A percentile compares a stretch with the other conserved stretches of the same genome.
These are phyloP conservation scores for Aspergillus viridinutans DNA, from an alignment of 2,329 filamentous ascomycete species.

Conservation along the genomic window DNA sequence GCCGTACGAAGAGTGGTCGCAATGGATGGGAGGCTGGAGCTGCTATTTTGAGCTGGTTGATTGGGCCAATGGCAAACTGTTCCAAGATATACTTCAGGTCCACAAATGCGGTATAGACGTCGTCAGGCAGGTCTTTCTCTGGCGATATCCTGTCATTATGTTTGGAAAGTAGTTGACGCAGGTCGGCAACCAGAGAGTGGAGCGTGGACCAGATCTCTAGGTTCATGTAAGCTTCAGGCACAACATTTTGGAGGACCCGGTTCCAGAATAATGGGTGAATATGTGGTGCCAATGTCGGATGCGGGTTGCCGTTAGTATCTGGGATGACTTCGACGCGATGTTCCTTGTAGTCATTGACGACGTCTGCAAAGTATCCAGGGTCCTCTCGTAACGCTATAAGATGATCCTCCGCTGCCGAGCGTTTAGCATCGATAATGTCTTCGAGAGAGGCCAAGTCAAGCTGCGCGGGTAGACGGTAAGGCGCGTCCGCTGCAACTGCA, in stretches of 20 bases:
- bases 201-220: conserved; percentile 2
- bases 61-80: neutral
- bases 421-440: conserved; percentile 41
- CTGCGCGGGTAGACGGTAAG: conserved; percentile 48
- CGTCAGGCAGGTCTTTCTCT: conserved; percentile 6
- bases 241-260: neutral
- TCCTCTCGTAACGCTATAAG: conserved; percentile 55
- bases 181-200: neutral
- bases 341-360: conserved; percentile 42
- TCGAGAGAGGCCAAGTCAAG: conserved; percentile 46
- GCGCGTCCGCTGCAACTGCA: conserved; percentile 45
- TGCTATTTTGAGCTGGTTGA: neutral
- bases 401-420: conserved; percentile 48
- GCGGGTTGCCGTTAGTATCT: conserved; percentile 32
- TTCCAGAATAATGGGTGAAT: conserved; percentile 1
- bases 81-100: conserved; percentile 3
- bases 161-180: conserved; percentile 1
- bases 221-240: conserved; percentile 4
- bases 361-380: conserved; percentile 51
- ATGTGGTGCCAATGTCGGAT: neutral
- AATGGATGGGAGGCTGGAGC: conserved; percentile 7
- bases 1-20: conserved; percentile 9
- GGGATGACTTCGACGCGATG: conserved; percentile 45
- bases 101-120: conserved; percentile 5
- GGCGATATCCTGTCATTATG: conserved; percentile 2